Evolutionary conservation across 768 basidiomycete species (phyloP).

Genomic region (Trametes maxima): DNA sequence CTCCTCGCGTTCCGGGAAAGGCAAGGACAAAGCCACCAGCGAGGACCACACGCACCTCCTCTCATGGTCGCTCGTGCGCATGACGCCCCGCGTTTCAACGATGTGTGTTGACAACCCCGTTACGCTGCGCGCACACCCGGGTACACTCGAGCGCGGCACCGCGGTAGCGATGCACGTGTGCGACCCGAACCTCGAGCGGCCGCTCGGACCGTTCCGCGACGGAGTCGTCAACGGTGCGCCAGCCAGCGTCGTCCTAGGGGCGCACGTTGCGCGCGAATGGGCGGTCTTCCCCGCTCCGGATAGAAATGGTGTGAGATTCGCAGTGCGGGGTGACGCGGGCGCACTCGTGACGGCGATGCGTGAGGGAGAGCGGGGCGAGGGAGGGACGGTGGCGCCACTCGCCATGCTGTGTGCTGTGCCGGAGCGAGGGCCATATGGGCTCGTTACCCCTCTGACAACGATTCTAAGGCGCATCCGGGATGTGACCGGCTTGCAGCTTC

Average conservation of each 20-base stretch:
- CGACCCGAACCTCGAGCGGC: conserved; percentile 23
- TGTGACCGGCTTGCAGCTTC: conserved; percentile 22
- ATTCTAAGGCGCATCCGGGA: conserved; percentile 20
- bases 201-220: conserved; percentile 21
- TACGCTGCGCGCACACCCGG: conserved; percentile 16
- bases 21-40: not conserved
- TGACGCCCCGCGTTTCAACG: conserved; percentile 14
- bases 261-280: conserved; percentile 21
- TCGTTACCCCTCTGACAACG: conserved; percentile 22
- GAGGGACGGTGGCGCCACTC: conserved; percentile 2
- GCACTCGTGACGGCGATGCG: conserved; percentile 13
- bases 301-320: conserved; percentile 4
- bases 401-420: conserved; percentile 20
- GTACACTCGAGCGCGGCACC: conserved; percentile 19
- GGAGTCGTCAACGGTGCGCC: conserved; percentile 25
- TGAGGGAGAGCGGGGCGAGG: conserved; percentile 1
- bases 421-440: conserved; percentile 24
- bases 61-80: conserved; percentile 23
- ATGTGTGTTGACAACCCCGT: conserved; percentile 7
- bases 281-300: conserved; percentile 19
- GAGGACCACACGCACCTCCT: conserved; percentile 24
- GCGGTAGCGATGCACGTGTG: conserved; percentile 21
- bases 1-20: not conserved
- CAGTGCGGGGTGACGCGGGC: conserved; percentile 22
- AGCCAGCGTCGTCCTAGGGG: conserved; percentile 19